Percentiles rank a stretch among this genome's conserved stretches.
phyloP scores from a whole-genome alignment of 2,329 filamentous ascomycete genomes.

The Arthrinium phaeospermum region DNA sequence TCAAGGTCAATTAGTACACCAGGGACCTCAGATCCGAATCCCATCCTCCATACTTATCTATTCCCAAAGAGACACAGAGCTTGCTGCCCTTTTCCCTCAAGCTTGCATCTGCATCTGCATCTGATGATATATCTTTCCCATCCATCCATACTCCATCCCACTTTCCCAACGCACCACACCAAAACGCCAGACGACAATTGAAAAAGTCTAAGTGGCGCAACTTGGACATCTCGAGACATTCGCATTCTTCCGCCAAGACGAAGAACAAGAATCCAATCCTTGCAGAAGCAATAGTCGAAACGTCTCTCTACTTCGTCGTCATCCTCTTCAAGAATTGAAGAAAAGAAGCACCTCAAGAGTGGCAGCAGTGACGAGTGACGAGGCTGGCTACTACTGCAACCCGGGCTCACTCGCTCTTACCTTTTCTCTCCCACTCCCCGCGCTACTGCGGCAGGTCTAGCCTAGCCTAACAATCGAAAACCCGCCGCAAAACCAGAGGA shows the following conservation, averaged over 20 bases:
- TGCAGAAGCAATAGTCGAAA: not conserved
- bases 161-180: not conserved
- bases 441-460: slow-evolving; percentile 16
- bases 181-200: not conserved
- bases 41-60: not conserved
- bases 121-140: not conserved
- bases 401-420: not conserved
- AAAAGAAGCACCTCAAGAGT: not conserved
- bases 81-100: not conserved
- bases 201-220: slow-evolving; percentile 2
- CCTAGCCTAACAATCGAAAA: slow-evolving; percentile 13
- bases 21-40: not conserved
- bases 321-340: not conserved
- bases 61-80: not conserved
- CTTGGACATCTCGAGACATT: not conserved
- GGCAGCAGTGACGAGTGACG: not conserved
- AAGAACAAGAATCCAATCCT: not conserved
- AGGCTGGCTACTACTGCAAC: slow-evolving; percentile 2
- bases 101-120: not conserved
- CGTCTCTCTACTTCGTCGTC: not conserved
- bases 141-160: slow-evolving; percentile 1
- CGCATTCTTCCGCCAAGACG: not conserved
- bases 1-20: slow-evolving; percentile 3
- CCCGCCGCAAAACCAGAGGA: slow-evolving; percentile 1
- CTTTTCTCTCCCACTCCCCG: not conserved